These are phyloP conservation scores for Ambrosia artemisiifolia DNA, from an alignment of 129 eudicot species.

Conservation along the genomic window DNA sequence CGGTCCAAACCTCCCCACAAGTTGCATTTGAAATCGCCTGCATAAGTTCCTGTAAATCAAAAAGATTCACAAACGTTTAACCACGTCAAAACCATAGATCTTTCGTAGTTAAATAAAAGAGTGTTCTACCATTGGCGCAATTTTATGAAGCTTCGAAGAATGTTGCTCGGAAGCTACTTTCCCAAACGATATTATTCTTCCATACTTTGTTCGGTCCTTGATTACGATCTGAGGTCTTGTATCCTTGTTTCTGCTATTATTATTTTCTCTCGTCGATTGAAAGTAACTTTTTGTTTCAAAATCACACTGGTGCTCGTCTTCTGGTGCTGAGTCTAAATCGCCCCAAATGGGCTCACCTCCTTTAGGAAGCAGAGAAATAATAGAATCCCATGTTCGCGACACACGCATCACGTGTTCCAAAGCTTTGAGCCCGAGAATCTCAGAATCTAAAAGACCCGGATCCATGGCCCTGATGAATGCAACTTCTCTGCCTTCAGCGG, in stretches of 20 bases:
- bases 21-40: conserved; percentile 30
- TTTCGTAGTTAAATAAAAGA: background rate
- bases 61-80: background rate
- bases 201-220: conserved; percentile 48
- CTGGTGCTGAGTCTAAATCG: conserved; percentile 77
- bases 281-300: conserved; percentile 26
- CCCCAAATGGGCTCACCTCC: conserved; percentile 96
- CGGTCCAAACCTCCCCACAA: conserved; percentile 65
- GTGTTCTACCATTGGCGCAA: conserved; percentile 42
- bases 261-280: conserved; percentile 31
- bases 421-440: conserved; percentile 66
- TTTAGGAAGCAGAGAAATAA: conserved; percentile 77
- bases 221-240: conserved; percentile 26
- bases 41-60: conserved; percentile 40
- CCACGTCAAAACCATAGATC: background rate
- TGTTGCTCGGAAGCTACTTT: conserved; percentile 59
- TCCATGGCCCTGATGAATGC: conserved; percentile 88
- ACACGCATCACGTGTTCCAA: conserved; percentile 71
- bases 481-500: conserved; percentile 82
- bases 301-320: conserved; percentile 58
- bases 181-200: conserved; percentile 78
- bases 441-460: conserved; percentile 76
- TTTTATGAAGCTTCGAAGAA: conserved; percentile 59
- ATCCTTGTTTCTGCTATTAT: conserved; percentile 40
- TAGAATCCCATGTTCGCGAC: conserved; percentile 84